Base-by-base conservation (phyloP, 1,284 basidiomycete species). In the Lignosus rhinocerotis region DNA sequence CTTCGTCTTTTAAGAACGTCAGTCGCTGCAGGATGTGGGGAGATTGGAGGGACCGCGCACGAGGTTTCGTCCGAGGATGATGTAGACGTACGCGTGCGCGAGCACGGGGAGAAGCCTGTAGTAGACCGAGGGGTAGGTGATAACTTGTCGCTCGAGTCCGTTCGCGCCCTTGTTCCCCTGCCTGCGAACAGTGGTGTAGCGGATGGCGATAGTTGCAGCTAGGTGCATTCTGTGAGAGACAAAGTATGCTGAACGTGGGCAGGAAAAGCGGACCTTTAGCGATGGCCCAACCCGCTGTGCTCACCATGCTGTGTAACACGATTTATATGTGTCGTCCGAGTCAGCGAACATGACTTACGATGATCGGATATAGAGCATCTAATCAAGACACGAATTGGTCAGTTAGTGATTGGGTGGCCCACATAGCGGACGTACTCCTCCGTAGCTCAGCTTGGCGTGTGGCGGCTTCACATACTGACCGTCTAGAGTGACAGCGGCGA, bases 391-490 rank as follows among this genome's bases (percentile, higher is more conserved):
- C 1, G 8, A 45, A 3, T 12, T 6, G 16, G 17, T 30, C 21
- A 25, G 21, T 6, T 12, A 39, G n/a, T 39, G 36, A 16, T 36
- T 36, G 11, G 34, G 34, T 36, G 34, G 34, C 25, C 25, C 25
- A 25, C 2, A 36, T 36, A 2, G 34, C 9, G 14, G 32, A 25
- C 83, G 70, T 67, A 90, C 88, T 8, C 90, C 88, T 51, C 90
- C 88, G 67, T 92, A 93, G 63, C 84, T 87, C 11, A 93, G 73
- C 70, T 92, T 93, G 3, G 85, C 80, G 65, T 89, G 88, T 14
- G 85, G 85, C 14, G 91, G 90, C 61, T 80, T 78, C 32, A 87
- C 67, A 68, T 93, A 94, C 63, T 77, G 73, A 5, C 88, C 89
- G 0, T 84, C 83, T 43, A 83, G 76, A 0, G 88, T 87, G 32